phyloP scores from a whole-genome alignment of 805 yeast species.

The Middelhovenomyces tepae region DNA sequence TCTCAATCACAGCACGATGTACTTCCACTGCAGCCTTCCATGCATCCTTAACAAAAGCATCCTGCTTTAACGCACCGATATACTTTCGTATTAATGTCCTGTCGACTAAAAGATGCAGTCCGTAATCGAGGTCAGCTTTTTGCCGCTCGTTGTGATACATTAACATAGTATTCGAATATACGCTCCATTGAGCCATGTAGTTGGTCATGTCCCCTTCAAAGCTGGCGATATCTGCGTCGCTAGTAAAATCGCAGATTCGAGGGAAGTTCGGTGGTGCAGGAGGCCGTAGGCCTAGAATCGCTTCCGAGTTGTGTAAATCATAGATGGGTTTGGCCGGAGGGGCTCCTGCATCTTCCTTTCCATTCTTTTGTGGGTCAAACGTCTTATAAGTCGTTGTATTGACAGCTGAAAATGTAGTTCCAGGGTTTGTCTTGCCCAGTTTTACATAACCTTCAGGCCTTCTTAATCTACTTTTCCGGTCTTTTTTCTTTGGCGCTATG shows the following conservation, averaged over 20 bases:
- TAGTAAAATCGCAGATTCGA: slow-evolving; percentile 9
- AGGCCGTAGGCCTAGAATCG: slow-evolving; percentile 15
- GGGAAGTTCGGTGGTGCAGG: slow-evolving; percentile 17
- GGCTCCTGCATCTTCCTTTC: too few species aligned
- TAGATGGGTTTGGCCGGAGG: too few species aligned
- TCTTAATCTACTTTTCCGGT: too few species aligned
- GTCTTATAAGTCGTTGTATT: too few species aligned
- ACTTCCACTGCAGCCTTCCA: slow-evolving; percentile 16
- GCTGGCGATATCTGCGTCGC: slow-evolving; percentile 10
- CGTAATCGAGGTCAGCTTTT: slow-evolving; percentile 16
- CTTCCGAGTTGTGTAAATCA: slow-evolving; percentile 17
- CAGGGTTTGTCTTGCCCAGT: too few species aligned
- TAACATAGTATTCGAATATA: slow-evolving; percentile 17
- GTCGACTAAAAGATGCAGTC: slow-evolving; percentile 9
- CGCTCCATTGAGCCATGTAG: slow-evolving; percentile 19
- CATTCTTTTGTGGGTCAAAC: too few species aligned
- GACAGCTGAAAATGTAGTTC: too few species aligned
- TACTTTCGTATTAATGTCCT: too few species aligned
- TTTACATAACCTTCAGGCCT: too few species aligned
- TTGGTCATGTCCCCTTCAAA: slow-evolving; percentile 14
- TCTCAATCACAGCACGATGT: too few species aligned
- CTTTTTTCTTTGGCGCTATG: too few species aligned
- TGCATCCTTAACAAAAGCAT: slow-evolving; percentile 15
- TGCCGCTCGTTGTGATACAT: slow-evolving; percentile 19
- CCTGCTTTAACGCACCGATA: slow-evolving; percentile 19